Base-by-base conservation (phyloP, 2,329 filamentous ascomycete genomes). In the Fusarium xylarioides region DNA sequence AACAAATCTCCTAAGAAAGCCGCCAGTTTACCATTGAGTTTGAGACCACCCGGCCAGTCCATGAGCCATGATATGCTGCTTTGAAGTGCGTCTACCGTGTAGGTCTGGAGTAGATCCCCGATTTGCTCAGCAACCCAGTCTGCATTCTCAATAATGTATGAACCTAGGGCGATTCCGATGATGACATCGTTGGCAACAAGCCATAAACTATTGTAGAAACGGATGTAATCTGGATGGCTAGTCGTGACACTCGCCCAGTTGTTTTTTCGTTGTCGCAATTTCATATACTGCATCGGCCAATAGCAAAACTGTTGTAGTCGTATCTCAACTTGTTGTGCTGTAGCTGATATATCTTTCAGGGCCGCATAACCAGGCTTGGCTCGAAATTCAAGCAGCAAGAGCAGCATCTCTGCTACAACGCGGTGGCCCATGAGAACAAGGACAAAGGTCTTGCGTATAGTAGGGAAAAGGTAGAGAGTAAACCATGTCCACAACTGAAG, bases 121-220 rank as follows among this genome's bases (percentile, higher is more conserved):
- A 98, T 93, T 78, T 93, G 91, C 58, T 90, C 87, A 4, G 95
- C 95, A 4, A 97, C 94, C 86, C 92, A 94, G 62, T 90, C 88
- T 4, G 94, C 92, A 77, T 99, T 98, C 80, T 99, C 96, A 70
- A 98, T 95, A 70, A 99, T 97, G 81, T 97, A 99, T 2, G 95
- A 97, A 0, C 96, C 97, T 12, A 99, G 84, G 4, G 96, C 96
- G 74, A 99, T 98, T 32, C 96, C 97, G 67, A 99, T 98, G 73
- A 99, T 99, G 52, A 99, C 93, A 83, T 99, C 96, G 83, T 99
- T 99, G 35, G 95, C 95, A 28, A 99, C 96, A 14, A 99, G 92
- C 96, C 96, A 99, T 9, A 99, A 86, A 78, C 95, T 98, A 81
- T 99, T 99, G 84, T 98, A 99, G 83, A 99, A 99, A 21, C 96